Conservation (phyloP, 345 rosid genomes). For the Toxicodendron radicans region DNA sequence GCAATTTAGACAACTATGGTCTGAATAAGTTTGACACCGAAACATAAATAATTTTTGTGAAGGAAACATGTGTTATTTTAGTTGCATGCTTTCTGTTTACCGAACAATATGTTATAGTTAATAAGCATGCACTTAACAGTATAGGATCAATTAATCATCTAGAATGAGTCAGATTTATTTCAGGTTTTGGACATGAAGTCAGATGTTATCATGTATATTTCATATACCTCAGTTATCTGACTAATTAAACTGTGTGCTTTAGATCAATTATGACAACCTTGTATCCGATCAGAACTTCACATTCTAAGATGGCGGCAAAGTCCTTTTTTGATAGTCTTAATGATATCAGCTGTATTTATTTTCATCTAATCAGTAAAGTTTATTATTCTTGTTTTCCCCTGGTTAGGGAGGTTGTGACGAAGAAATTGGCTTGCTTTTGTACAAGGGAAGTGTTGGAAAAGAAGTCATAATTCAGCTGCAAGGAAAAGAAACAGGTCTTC, state of each 20-base stretch:
- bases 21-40: background rate
- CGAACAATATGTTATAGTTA: background rate
- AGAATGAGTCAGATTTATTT: conserved; percentile 1
- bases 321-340: background rate
- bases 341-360: background rate
- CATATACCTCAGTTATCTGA: background rate
- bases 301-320: background rate
- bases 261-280: background rate
- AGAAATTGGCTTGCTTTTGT: conserved; percentile 73
- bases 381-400: conserved; percentile 16
- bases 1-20: background rate
- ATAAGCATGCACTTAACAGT: too few relatives aligned
- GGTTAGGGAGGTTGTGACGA: conserved; percentile 93
- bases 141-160: background rate
- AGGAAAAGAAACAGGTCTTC: conserved; percentile 84
- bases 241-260: background rate
- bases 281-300: background rate
- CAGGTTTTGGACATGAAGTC: too few relatives aligned
- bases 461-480: conserved; percentile 60
- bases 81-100: background rate
- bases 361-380: background rate
- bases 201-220: background rate
- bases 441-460: conserved; percentile 55
- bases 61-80: too few relatives aligned
- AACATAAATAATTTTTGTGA: background rate